Conservation (phyloP, 441 rosid genomes). For the Eruca vesicaria region DNA sequence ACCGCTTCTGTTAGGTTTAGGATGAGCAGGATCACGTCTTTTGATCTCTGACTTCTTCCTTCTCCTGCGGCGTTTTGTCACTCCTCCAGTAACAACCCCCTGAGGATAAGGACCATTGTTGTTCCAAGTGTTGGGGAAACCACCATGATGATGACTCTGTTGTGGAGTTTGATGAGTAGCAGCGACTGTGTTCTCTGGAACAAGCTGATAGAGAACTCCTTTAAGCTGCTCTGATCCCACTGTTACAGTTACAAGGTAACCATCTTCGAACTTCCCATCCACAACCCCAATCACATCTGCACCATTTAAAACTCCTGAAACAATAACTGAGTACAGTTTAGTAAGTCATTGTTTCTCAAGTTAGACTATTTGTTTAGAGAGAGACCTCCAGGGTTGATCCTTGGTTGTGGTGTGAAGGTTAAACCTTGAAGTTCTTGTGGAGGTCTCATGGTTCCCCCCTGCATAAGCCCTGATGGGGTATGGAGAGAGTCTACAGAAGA, state of each 20-base stretch:
- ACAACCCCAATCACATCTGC: slow-evolving; percentile 78
- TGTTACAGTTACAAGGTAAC: slow-evolving; percentile 85
- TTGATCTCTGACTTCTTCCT: slow-evolving; percentile 87
- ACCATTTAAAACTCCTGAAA: slow-evolving; percentile 41
- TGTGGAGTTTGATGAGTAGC: slow-evolving; percentile 39
- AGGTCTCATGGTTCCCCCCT: slow-evolving; percentile 47
- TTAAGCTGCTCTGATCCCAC: slow-evolving; percentile 80
- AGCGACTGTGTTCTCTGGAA: slow-evolving; percentile 40
- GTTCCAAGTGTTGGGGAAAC: slow-evolving; percentile 33
- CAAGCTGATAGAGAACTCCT: slow-evolving; percentile 80
- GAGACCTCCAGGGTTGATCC: slow-evolving; percentile 52
- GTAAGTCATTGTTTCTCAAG: neutral
- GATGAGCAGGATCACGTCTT: slow-evolving; percentile 93
- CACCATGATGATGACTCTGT: slow-evolving; percentile 23
- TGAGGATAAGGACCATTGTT: slow-evolving; percentile 10
- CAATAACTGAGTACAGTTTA: slow-evolving; percentile 31
- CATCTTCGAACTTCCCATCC: slow-evolving; percentile 90
- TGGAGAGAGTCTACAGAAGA: slow-evolving; percentile 46
- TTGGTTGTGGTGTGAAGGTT: slow-evolving; percentile 43
- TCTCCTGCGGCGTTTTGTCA: slow-evolving; percentile 66
- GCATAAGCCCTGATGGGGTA: slow-evolving; percentile 41
- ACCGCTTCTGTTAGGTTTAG: slow-evolving; percentile 91
- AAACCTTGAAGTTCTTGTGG: slow-evolving; percentile 50
- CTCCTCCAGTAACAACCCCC: slow-evolving; percentile 29
- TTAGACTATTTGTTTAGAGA: neutral